Conservation (phyloP, 2,329 filamentous ascomycete species). For the Colletotrichum scovillei region DNA sequence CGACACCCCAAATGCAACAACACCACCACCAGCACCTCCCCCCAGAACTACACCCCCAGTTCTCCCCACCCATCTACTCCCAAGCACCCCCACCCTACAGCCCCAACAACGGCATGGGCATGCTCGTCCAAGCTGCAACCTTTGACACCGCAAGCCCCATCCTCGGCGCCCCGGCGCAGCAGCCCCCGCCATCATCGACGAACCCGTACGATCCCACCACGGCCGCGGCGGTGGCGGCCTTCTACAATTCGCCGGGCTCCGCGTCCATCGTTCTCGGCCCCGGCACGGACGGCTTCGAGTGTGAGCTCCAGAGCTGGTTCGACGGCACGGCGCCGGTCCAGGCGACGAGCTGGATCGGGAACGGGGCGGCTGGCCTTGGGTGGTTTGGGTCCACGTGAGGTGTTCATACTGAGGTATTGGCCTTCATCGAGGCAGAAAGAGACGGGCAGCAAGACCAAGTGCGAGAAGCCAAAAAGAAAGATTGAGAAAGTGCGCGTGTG, state of each 20-base stretch:
- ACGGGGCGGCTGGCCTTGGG: constrained; percentile 30
- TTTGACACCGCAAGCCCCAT: constrained; percentile 47
- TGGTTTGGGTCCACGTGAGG: constrained; percentile 21
- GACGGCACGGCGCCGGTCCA: constrained; percentile 31
- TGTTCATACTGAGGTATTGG: not conserved
- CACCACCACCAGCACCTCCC: not conserved
- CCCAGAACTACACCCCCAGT: constrained; percentile 32
- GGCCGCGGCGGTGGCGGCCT: constrained; percentile 13
- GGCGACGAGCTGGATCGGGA: constrained; percentile 29
- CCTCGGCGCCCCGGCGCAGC: not conserved
- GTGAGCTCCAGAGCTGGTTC: constrained; percentile 51
- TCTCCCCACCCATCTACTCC: constrained; percentile 33
- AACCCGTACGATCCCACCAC: constrained; percentile 40
- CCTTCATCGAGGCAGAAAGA: not conserved
- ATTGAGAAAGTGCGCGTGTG: not conserved
- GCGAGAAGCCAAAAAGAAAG: not conserved
- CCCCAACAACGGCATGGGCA: constrained; percentile 49
- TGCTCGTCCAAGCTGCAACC: constrained; percentile 52
- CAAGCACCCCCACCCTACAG: constrained; percentile 37
- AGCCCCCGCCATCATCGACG: constrained; percentile 10
- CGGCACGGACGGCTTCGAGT: constrained; percentile 58
- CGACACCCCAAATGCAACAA: constrained; percentile 34
- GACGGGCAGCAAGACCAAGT: too few relatives aligned
- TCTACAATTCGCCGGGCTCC: constrained; percentile 36
- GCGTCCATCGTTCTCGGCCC: constrained; percentile 42